Percentiles rank a stretch among this genome's conserved stretches.
Conservation (phyloP, 192 early-diverging fungal species). For the Coemansia guatemalensis region DNA sequence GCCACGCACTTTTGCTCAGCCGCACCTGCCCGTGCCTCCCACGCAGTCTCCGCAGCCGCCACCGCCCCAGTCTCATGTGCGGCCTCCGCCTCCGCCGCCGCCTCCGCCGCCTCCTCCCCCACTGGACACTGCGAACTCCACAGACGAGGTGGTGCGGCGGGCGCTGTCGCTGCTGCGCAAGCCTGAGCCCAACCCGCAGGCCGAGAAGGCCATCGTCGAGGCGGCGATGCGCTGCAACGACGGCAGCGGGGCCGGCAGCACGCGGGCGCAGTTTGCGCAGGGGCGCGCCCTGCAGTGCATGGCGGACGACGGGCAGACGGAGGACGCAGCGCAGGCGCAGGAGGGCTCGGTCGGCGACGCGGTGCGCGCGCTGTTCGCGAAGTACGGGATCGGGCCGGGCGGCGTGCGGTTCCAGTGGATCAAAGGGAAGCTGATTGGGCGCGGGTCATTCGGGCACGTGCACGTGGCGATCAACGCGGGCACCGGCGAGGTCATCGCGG, state of each 20-base stretch:
- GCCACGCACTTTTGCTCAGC: not conserved
- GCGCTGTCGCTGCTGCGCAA: slow-evolving; percentile 50
- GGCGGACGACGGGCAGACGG: not conserved
- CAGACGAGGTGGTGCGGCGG: slow-evolving; percentile 50
- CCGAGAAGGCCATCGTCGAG: slow-evolving; percentile 50
- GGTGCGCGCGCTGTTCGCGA: slow-evolving; percentile 44
- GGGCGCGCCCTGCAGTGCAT: slow-evolving; percentile 29
- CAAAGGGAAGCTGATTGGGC: slow-evolving; percentile 77
- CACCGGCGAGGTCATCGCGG: slow-evolving; percentile 77
- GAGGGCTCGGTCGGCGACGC: slow-evolving; percentile 24
- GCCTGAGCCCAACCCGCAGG: slow-evolving; percentile 50
- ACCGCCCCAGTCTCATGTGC: not conserved
- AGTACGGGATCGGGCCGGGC: slow-evolving; percentile 34
- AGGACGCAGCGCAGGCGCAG: not conserved
- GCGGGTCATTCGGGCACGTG: slow-evolving; percentile 81
- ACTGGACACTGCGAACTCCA: not conserved
- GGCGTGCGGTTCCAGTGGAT: slow-evolving; percentile 65
- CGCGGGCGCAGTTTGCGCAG: slow-evolving; percentile 49
- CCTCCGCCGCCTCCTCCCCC: too few relatives aligned
- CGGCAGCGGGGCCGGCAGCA: slow-evolving; percentile 28
- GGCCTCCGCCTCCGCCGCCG: too few relatives aligned
- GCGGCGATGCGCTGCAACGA: slow-evolving; percentile 46
- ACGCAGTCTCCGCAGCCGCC: too few relatives aligned
- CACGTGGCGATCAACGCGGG: slow-evolving; percentile 71
- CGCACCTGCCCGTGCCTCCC: not conserved